Percentiles rank a stretch among this genome's conserved stretches.
phyloP scores from a whole-genome alignment of 768 basidiomycete species.

The Macrolepiota albuminosa region DNA sequence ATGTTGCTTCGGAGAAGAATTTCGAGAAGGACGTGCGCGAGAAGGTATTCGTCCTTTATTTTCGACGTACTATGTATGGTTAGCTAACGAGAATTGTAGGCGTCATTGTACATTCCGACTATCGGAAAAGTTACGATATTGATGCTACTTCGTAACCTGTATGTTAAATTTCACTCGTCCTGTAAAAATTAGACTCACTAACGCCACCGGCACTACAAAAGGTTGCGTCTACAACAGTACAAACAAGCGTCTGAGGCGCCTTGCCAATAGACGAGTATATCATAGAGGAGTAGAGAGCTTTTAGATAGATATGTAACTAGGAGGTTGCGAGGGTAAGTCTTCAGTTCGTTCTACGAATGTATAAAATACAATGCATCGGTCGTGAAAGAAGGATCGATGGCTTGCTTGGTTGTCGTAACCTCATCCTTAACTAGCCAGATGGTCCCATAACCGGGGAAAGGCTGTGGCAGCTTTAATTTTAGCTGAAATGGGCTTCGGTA shows the following conservation, averaged over 20 bases:
- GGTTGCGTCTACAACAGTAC: slow-evolving; percentile 56
- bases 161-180: slow-evolving; percentile 27
- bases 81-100: slow-evolving; percentile 38
- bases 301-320: slow-evolving; percentile 23
- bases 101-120: slow-evolving; percentile 89
- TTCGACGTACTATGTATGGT: not conserved
- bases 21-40: slow-evolving; percentile 92
- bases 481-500: slow-evolving; percentile 45
- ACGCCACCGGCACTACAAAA: slow-evolving; percentile 18
- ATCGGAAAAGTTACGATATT: slow-evolving; percentile 98
- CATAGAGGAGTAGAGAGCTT: slow-evolving; percentile 24
- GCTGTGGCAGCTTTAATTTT: slow-evolving; percentile 8
- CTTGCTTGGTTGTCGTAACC: slow-evolving; percentile 2
- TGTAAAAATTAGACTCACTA: not conserved
- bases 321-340: slow-evolving; percentile 15
- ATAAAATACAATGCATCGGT: slow-evolving; percentile 27
- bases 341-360: slow-evolving; percentile 21
- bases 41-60: slow-evolving; percentile 49
- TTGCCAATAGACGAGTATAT: slow-evolving; percentile 27
- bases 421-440: not conserved
- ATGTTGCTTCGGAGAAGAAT: slow-evolving; percentile 94
- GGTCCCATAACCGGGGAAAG: not conserved
- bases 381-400: slow-evolving; percentile 4
- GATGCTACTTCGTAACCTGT: slow-evolving; percentile 97
- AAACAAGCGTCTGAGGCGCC: slow-evolving; percentile 25